Percentiles rank a stretch among this genome's conserved stretches.
Conservation (phyloP, 768 basidiomycete genomes). For the Calocybe indica region DNA sequence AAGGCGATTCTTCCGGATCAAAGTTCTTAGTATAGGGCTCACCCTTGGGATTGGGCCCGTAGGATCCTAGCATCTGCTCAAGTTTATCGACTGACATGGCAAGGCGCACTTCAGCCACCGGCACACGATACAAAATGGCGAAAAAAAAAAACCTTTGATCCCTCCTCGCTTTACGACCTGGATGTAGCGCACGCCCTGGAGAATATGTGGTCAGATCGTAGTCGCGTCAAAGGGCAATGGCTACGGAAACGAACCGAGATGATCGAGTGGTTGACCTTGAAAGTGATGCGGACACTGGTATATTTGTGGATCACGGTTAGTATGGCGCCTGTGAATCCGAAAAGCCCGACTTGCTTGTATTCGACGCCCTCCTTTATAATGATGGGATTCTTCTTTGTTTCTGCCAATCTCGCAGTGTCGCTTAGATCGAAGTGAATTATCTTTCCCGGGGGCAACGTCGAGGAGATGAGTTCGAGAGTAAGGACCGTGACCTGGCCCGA, state of each 20-base stretch:
- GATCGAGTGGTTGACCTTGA: conserved; percentile 87
- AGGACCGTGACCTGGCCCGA: conserved; percentile 60
- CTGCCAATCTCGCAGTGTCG: conserved; percentile 36
- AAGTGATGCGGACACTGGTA: conserved; percentile 68
- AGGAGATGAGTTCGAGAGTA: conserved; percentile 75
- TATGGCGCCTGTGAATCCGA: neutral
- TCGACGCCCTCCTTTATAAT: conserved; percentile 81
- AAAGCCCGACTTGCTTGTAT: conserved; percentile 61
- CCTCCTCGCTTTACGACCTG: conserved; percentile 84
- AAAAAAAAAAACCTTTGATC: conserved; percentile 55
- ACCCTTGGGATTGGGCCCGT: conserved; percentile 65
- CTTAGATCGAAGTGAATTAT: conserved; percentile 63
- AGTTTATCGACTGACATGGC: conserved; percentile 71
- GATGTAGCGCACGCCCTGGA: conserved; percentile 75
- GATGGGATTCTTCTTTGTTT: conserved; percentile 74
- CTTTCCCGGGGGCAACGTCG: conserved; percentile 57
- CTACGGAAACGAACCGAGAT: conserved; percentile 51
- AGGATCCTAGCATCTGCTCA: conserved; percentile 94
- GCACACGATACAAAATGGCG: neutral
- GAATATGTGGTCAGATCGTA: conserved; percentile 8
- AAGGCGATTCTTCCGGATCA: conserved; percentile 62
- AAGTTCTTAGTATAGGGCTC: conserved; percentile 73
- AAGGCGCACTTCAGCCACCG: neutral
- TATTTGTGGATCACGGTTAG: conserved; percentile 2
- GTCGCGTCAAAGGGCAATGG: neutral